Evolutionary conservation across 1,284 basidiomycete species (phyloP).

Genomic region (Naganishia albida): DNA sequence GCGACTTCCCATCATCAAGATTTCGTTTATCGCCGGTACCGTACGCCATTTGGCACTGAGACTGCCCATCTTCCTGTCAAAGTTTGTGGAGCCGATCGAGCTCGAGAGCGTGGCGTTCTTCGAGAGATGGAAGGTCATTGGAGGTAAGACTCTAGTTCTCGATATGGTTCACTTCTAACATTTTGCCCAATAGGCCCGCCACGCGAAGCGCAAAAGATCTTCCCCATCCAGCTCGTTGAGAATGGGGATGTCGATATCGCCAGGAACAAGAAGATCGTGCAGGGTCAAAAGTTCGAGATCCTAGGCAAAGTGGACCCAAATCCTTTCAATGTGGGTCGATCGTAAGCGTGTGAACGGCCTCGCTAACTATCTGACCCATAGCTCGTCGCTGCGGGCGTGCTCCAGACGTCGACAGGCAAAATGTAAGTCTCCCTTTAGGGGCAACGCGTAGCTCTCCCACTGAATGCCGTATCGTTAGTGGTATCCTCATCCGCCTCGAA

Average conservation of each 20-base stretch:
- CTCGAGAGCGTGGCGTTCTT: conserved; percentile 85
- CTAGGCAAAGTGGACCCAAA: conserved; percentile 83
- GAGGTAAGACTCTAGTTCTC: conserved; percentile 59
- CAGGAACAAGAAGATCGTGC: conserved; percentile 72
- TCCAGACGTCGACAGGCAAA: conserved; percentile 86
- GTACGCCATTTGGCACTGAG: conserved; percentile 82
- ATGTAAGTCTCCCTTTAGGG: conserved; percentile 56
- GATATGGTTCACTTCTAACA: conserved; percentile 4
- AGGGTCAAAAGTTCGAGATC: conserved; percentile 73
- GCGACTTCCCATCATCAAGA: conserved; percentile 73
- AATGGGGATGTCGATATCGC: conserved; percentile 71
- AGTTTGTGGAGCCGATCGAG: conserved; percentile 91
- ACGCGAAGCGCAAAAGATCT: conserved; percentile 85
- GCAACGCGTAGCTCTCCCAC: neutral
- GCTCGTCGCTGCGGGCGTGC: conserved; percentile 85
- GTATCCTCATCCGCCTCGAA: conserved; percentile 87
- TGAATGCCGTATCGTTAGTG: conserved; percentile 48
- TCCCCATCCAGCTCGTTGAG: conserved; percentile 70
- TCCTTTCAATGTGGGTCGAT: conserved; percentile 56
- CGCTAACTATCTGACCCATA: conserved; percentile 59
- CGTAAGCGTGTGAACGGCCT: neutral
- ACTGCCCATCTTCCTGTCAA: conserved; percentile 81
- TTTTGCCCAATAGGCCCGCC: conserved; percentile 60
- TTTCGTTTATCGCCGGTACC: conserved; percentile 90
- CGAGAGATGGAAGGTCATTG: conserved; percentile 96